Percentiles rank a stretch among this genome's conserved stretches.
Evolutionary conservation across 179 eudicot genomes (phyloP).

Genomic region (Gypsophila paniculata): DNA sequence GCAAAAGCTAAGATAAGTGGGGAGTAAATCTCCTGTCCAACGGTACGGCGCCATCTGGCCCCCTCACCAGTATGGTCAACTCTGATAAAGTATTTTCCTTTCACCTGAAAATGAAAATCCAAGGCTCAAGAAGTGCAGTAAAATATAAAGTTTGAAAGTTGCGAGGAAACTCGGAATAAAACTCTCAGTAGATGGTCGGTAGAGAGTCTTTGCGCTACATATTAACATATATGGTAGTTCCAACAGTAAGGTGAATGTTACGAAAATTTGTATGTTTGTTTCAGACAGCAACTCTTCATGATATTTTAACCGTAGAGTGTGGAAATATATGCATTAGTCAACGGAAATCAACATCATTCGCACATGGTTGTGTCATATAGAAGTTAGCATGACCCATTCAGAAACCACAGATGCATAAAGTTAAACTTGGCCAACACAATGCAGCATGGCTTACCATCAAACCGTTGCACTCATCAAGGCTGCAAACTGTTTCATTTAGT

Average conservation of each 20-base stretch:
- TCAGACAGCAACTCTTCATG: too few species aligned
- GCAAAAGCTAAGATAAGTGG: slow-evolving; percentile 89
- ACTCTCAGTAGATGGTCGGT: background rate
- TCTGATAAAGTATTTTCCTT: slow-evolving; percentile 68
- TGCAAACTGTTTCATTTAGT: slow-evolving; percentile 78
- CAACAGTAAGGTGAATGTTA: background rate
- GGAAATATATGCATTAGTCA: background rate
- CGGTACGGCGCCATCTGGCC: slow-evolving; percentile 90
- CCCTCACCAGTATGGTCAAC: slow-evolving; percentile 86
- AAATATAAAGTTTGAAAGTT: background rate
- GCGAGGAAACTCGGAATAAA: too few species aligned
- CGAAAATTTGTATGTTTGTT: too few species aligned
- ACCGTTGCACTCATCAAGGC: slow-evolving; percentile 56
- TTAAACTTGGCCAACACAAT: background rate
- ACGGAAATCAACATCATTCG: background rate
- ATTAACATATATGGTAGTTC: background rate
- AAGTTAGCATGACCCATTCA: background rate
- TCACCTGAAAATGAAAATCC: slow-evolving; percentile 46
- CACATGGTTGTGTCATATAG: background rate
- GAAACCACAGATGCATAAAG: background rate
- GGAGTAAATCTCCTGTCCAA: slow-evolving; percentile 91
- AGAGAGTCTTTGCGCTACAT: background rate
- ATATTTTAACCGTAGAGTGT: too few species aligned
- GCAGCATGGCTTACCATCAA: slow-evolving; percentile 44
- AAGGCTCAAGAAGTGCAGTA: slow-evolving; percentile 1